Base-by-base conservation (phyloP, 495 filamentous ascomycete genomes). In the Penicillium macrosclerotiorum region DNA sequence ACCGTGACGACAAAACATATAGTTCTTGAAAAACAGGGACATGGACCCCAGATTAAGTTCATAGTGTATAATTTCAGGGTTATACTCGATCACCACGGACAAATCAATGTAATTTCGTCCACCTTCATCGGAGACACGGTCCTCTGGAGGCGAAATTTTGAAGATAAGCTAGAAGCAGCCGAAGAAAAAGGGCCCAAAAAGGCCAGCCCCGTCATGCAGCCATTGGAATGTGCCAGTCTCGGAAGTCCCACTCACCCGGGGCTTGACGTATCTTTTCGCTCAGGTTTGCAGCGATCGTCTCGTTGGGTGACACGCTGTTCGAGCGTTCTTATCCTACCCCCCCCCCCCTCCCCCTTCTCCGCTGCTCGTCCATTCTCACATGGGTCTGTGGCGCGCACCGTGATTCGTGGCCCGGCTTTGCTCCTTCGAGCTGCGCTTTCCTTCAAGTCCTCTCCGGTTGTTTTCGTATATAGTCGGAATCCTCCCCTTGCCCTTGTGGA, bases 271-370 rank as follows among this genome's bases (percentile, higher is more conserved):
- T 50, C 45, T 19, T 39, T 42, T 37, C 27, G 29, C 19, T 27
- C n/a, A n/a, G 44, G 37, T 35, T 43, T 66, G 63, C 53, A 63
- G 52, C 39, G 52, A 63, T 62, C 59, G 43, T 43, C 59, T 50
- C 49, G 44, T 29, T 40, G 39, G 17, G 45, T 50, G 38, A 37
- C 49, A 49, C 42, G 27, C 36, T 43, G 19, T n/a, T n/a, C 14
- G 47, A 26, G 24, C 39, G 43, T 46, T 51, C 43, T 47, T 39
- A 47, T 55, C 36, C 30, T 48, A 26, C 36, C 34, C 43, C 17
- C 26, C 47, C 41, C 27, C 43, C 36, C 19, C 24, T 16, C 16
- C 14, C n/a, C 23, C 19, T 19, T 19, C 29, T 38, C 13, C 40
- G 20, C 17, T 37, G 34, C 14, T 19, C 22, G 14, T 9, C n/a